Evolutionary conservation across 2,329 filamentous ascomycete species (phyloP).

Genomic region (Tolypocladium capitatum): DNA sequence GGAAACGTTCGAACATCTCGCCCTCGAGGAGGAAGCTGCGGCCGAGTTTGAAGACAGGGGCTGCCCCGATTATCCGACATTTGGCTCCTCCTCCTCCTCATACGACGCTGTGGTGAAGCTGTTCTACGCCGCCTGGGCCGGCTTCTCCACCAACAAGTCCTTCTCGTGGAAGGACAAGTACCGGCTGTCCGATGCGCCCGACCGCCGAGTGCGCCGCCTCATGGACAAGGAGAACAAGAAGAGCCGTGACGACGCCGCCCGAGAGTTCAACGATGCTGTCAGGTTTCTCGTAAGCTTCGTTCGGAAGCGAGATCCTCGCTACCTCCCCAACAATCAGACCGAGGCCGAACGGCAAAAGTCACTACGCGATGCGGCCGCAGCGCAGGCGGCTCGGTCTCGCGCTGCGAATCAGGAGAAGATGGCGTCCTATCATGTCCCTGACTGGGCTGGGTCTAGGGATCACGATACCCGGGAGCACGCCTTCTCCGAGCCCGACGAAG

Average conservation of each 20-base stretch:
- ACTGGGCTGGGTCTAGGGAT: conserved; percentile 57
- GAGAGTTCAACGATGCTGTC: conserved; percentile 89
- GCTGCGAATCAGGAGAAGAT: conserved; percentile 69
- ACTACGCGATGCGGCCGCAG: conserved; percentile 64
- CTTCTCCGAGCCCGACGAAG: conserved; percentile 49
- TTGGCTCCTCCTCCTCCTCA: conserved; percentile 61
- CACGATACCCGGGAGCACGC: conserved; percentile 37
- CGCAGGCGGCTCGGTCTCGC: conserved; percentile 71
- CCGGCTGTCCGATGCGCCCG: conserved; percentile 71
- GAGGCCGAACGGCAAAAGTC: conserved; percentile 70
- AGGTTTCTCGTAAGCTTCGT: conserved; percentile 76
- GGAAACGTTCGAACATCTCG: conserved; percentile 67
- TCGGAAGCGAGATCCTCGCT: conserved; percentile 81
- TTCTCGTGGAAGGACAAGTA: conserved; percentile 88
- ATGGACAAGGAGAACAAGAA: conserved; percentile 96
- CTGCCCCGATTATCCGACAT: conserved; percentile 60
- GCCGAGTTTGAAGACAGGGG: conserved; percentile 53
- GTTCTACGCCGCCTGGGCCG: conserved; percentile 73
- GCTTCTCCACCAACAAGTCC: conserved; percentile 71
- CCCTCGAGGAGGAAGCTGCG: conserved; percentile 65
- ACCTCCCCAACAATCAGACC: conserved; percentile 60
- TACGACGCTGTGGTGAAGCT: conserved; percentile 65
- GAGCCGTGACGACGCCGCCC: conserved; percentile 64
- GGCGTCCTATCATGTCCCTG: conserved; percentile 50
- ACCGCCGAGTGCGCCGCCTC: conserved; percentile 64